A percentile compares a stretch with the other conserved stretches of the same genome.
Evolutionary conservation across 495 filamentous ascomycete genomes (phyloP).

Genomic region (Penicillium subrubescens): DNA sequence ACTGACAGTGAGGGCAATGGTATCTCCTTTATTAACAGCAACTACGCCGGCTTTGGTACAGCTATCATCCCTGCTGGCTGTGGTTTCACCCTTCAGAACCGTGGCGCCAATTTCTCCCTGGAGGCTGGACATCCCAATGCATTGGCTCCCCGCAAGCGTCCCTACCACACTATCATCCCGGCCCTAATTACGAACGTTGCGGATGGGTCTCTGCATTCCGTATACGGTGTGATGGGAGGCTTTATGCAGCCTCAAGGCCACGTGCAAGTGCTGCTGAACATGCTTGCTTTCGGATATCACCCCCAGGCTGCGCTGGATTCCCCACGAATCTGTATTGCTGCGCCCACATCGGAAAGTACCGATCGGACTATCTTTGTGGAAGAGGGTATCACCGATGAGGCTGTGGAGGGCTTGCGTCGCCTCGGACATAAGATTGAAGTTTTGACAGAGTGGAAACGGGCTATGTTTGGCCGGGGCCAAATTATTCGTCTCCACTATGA

Average conservation of each 20-base stretch:
- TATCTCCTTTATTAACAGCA: conserved; percentile 95
- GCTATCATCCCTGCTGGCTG: conserved; percentile 79
- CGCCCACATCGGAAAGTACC: conserved; percentile 54
- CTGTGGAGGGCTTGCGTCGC: conserved; percentile 62
- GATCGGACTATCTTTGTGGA: conserved; percentile 74
- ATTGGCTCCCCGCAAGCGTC: conserved; percentile 79
- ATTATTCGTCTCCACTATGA: conserved; percentile 77
- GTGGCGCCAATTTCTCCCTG: conserved; percentile 82
- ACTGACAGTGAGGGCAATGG: conserved; percentile 84
- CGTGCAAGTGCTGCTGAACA: conserved; percentile 90
- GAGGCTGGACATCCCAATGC: conserved; percentile 70
- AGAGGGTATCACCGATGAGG: conserved; percentile 74
- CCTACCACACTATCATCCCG: conserved; percentile 98
- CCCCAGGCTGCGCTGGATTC: conserved; percentile 91
- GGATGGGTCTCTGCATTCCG: conserved; percentile 73
- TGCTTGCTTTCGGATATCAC: conserved; percentile 79
- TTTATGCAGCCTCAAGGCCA: conserved; percentile 99
- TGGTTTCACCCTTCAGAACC: conserved; percentile 94
- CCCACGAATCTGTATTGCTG: conserved; percentile 81
- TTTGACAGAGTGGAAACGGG: conserved; percentile 64
- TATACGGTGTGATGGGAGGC: conserved; percentile 96
- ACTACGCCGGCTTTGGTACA: conserved; percentile 89
- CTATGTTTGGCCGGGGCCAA: conserved; percentile 88
- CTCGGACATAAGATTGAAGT: conserved; percentile 77
- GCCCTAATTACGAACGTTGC: conserved; percentile 78